Base-by-base conservation (phyloP, 2,329 filamentous ascomycete genomes). In the Dichotomopilus funicola region DNA sequence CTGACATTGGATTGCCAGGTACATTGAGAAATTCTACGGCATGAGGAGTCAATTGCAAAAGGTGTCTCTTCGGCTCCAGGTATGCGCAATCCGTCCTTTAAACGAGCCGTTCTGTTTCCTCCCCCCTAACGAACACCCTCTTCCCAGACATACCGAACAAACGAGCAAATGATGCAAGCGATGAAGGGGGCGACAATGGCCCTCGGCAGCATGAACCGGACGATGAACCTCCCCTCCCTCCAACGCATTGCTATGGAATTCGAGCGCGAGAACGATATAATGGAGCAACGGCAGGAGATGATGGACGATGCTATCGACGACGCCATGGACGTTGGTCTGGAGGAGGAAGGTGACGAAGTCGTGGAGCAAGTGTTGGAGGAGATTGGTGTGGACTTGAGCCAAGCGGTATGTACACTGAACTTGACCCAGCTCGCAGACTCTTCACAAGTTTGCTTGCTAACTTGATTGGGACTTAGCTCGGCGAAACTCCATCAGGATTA, bases 141-240 rank as follows among this genome's bases (percentile, higher is more conserved):
- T 12, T 31, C 8, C 38, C 66, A 96, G 89, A 99, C 94, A 49
- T 92, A 97, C 62, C 86, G 94, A 62, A 96, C 91, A 63, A 99
- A 99, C 72, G 94, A 99, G 72, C 92, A 97, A 73, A 99, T 99
- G 94, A 96, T 96, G 91, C 90, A 96, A 72, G 94, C 91, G 7
- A 97, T 99, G 94, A 99, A 96, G 73, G 94, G 94, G 37, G 94
- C 94, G 4, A 97, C 94, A 1, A 85, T 87, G 72, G 86, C 96
- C 2, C 78, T 99, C 6, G 91, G 91, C 53, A 95, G 88, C 75
- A 99, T 99, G 94, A 99, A 99, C 72, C 82, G 88, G 62, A 89
- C 89, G 61, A 97, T 97, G 91, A 97, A 99, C 69, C 83, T 99
- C 2, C 94, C 94, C 0, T 91, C 91, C 13, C 78, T 99, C 37